Conservation (phyloP, 2,329 filamentous ascomycete species). For the Apiospora hydei region DNA sequence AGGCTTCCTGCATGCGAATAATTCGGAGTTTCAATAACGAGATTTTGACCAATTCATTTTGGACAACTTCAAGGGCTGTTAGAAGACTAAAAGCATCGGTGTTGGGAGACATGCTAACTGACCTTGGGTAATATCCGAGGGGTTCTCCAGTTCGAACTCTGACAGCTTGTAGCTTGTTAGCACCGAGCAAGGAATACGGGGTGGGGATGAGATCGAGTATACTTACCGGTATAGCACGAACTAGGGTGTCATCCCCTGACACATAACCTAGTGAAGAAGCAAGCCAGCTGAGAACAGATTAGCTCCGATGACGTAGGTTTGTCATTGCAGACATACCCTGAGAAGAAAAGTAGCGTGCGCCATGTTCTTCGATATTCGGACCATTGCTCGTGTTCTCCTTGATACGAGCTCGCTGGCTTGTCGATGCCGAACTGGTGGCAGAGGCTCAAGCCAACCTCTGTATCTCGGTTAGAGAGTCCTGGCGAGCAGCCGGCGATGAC, state of each 20-base stretch:
- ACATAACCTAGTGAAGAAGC: not conserved
- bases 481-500: not conserved
- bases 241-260: not conserved
- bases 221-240: not conserved
- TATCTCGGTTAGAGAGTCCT: not conserved
- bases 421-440: not conserved
- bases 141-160: not conserved
- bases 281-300: not conserved
- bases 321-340: not conserved
- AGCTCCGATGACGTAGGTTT: not conserved
- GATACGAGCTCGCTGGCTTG: not conserved
- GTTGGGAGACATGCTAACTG: not conserved
- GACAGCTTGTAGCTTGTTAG: conserved; percentile 1
- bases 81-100: not conserved
- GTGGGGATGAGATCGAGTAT: not conserved
- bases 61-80: not conserved
- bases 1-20: conserved; percentile 2
- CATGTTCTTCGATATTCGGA: not conserved
- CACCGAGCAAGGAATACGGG: too few relatives aligned
- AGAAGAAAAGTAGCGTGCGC: not conserved
- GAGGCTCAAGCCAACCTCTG: conserved; percentile 9
- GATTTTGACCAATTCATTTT: not conserved
- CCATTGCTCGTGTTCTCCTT: not conserved
- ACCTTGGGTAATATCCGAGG: not conserved
- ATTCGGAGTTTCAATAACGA: not conserved